These are phyloP conservation scores for Blastobotrys malaysiensis DNA, from an alignment of 1,139 yeast species.

Conservation along the genomic window DNA sequence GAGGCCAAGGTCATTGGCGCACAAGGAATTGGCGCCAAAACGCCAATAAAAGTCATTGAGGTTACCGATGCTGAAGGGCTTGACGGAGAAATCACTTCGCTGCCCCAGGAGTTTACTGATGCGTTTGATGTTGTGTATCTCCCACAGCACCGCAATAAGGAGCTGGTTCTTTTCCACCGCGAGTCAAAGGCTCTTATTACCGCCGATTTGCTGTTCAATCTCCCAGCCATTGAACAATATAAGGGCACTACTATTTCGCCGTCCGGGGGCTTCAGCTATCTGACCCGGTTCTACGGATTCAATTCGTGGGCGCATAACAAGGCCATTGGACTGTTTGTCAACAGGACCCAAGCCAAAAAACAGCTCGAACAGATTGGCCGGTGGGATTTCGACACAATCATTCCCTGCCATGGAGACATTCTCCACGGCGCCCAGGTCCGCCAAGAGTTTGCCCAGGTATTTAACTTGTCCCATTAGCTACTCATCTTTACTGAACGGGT, in stretches of 20 bases:
- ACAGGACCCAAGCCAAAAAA: slow-evolving; percentile 18
- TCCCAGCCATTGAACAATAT: slow-evolving; percentile 44
- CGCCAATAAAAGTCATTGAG: slow-evolving; percentile 29
- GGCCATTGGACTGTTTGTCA: not conserved
- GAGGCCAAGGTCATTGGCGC: slow-evolving; percentile 47
- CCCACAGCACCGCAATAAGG: slow-evolving; percentile 51
- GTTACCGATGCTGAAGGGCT: slow-evolving; percentile 29
- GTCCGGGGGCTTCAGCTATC: slow-evolving; percentile 39
- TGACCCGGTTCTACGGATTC: slow-evolving; percentile 40
- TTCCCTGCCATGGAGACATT: slow-evolving; percentile 57
- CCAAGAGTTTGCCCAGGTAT: not conserved
- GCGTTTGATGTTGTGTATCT: slow-evolving; percentile 54
- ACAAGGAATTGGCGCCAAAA: slow-evolving; percentile 34
- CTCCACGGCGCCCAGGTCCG: slow-evolving; percentile 30
- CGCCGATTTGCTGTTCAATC: slow-evolving; percentile 56
- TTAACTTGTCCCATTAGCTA: not conserved
- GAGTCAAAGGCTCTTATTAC: slow-evolving; percentile 44
- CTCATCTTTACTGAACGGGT: no score
- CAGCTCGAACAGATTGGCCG: slow-evolving; percentile 35
- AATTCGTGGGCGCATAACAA: slow-evolving; percentile 20
- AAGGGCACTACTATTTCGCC: slow-evolving; percentile 36
- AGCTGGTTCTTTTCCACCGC: slow-evolving; percentile 47
- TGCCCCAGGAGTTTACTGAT: slow-evolving; percentile 27
- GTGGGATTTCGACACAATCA: slow-evolving; percentile 48
- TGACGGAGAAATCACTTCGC: slow-evolving; percentile 4